These are phyloP conservation scores for Primulina tabacum DNA, from an alignment of 257 asterid genomes.

Conservation along the genomic window DNA sequence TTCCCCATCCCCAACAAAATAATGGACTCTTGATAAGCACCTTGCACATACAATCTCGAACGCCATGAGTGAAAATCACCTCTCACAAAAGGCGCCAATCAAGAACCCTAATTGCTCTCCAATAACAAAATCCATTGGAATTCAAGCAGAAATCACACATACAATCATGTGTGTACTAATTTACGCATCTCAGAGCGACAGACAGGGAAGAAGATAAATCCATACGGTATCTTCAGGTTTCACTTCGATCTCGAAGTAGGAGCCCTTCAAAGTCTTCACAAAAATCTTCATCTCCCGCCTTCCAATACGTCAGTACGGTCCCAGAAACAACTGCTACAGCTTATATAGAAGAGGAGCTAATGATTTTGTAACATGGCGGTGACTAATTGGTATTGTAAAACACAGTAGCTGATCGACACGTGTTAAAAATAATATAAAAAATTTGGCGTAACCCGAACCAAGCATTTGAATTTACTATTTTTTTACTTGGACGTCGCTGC, in stretches of 20 bases:
- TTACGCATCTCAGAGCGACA: slow-evolving; percentile 2
- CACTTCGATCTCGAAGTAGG: slow-evolving; percentile 81
- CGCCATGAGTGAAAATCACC: neutral
- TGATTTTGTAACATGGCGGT: slow-evolving; percentile 30
- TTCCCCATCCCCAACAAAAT: neutral
- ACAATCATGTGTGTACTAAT: neutral
- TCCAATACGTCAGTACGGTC: slow-evolving; percentile 12
- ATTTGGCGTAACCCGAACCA: no score
- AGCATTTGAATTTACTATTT: no score
- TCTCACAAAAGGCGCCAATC: neutral
- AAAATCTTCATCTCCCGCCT: slow-evolving; percentile 58
- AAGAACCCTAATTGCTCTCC: slow-evolving; percentile 42
- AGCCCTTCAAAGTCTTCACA: slow-evolving; percentile 78
- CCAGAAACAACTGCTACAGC: slow-evolving; percentile 18
- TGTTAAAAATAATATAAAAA: neutral
- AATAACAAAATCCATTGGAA: slow-evolving; percentile 17
- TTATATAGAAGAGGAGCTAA: slow-evolving; percentile 30
- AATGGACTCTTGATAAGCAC: neutral
- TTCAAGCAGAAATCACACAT: slow-evolving; percentile 12
- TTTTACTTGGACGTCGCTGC: no score
- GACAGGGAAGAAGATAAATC: slow-evolving; percentile 1
- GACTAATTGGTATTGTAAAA: neutral
- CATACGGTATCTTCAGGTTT: slow-evolving; percentile 68
- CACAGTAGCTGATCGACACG: slow-evolving; percentile 26
- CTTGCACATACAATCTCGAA: neutral